phyloP scores from a whole-genome alignment of 2,329 filamentous ascomycete species.

The Fusarium citri region DNA sequence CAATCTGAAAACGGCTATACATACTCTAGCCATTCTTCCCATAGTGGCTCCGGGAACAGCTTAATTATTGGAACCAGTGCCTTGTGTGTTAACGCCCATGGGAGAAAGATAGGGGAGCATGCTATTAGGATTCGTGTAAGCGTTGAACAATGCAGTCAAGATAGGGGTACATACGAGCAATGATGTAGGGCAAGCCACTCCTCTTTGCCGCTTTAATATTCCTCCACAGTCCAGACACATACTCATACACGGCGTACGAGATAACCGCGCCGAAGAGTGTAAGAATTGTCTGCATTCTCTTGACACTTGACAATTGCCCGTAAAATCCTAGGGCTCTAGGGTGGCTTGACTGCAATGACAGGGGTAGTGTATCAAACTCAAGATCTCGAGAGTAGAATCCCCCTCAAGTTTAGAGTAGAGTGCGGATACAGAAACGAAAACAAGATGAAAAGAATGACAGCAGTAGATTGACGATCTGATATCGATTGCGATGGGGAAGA shows the following conservation, averaged over 20 bases:
- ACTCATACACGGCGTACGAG: slow-evolving; percentile 50
- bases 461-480: neutral
- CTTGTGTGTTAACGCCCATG: slow-evolving; percentile 67
- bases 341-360: neutral
- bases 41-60: slow-evolving; percentile 65
- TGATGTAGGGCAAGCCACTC: slow-evolving; percentile 63
- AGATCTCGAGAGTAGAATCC: neutral
- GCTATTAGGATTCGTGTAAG: slow-evolving; percentile 50
- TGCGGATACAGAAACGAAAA: neutral
- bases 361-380: neutral
- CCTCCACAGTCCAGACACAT: slow-evolving; percentile 51
- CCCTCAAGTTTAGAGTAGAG: neutral
- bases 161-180: slow-evolving; percentile 59
- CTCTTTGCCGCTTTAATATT: slow-evolving; percentile 64
- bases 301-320: neutral
- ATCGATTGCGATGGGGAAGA: neutral
- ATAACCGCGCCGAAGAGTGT: slow-evolving; percentile 49
- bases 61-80: slow-evolving; percentile 68
- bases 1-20: slow-evolving; percentile 41
- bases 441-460: neutral
- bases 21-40: slow-evolving; percentile 70
- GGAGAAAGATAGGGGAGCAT: slow-evolving; percentile 60
- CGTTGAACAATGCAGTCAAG: neutral
- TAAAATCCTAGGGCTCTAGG: neutral
- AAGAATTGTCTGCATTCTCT: slow-evolving; percentile 52